phyloP scores from a whole-genome alignment of 2,329 filamentous ascomycete genomes.

The Botrytis deweyae region DNA sequence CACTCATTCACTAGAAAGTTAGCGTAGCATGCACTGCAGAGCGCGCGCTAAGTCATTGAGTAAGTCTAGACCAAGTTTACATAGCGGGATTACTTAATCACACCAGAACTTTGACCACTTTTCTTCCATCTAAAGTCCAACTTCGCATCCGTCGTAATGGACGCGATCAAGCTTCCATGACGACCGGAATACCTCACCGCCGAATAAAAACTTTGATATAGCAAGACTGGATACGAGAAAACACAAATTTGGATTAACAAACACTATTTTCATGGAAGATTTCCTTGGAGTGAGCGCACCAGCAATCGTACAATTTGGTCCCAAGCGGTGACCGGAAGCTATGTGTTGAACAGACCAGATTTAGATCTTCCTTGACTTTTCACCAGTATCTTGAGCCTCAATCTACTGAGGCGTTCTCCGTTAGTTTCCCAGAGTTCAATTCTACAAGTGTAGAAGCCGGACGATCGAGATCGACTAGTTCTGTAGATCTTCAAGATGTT shows the following conservation, averaged over 20 bases:
- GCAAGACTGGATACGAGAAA: background rate
- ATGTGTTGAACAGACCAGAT: background rate
- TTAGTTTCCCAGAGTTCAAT: too few species aligned
- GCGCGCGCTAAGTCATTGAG: background rate
- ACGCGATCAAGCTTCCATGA: background rate
- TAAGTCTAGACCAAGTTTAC: too few species aligned
- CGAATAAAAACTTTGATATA: background rate
- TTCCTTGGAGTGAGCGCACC: background rate
- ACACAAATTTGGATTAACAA: background rate
- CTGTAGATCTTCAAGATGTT: background rate
- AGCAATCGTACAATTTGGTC: background rate
- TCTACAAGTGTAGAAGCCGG: background rate
- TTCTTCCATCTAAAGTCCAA: background rate
- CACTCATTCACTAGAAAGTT: background rate
- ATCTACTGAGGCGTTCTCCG: background rate
- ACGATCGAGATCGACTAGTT: background rate
- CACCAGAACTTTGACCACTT: background rate
- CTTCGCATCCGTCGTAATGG: background rate
- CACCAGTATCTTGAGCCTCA: background rate
- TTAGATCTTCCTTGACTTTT: background rate
- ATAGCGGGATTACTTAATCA: background rate
- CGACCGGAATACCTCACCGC: background rate
- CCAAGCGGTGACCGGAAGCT: background rate
- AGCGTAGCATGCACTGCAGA: background rate
- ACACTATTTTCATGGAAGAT: background rate